These are phyloP conservation scores for Diaporthe batatas DNA, from an alignment of 2,329 filamentous ascomycete genomes.

Conservation along the genomic window DNA sequence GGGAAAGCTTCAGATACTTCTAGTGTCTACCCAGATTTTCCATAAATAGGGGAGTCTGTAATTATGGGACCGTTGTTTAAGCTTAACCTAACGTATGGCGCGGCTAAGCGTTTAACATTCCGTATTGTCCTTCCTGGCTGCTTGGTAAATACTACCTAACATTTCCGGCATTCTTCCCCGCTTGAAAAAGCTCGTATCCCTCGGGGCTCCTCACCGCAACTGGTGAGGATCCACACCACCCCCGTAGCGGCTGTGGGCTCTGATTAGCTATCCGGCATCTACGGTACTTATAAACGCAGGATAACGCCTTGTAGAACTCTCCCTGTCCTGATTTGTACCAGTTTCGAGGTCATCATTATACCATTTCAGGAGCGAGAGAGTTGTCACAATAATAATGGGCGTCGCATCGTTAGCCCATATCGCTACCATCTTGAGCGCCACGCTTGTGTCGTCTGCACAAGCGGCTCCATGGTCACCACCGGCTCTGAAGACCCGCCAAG, in stretches of 20 bases:
- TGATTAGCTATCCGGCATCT: not conserved
- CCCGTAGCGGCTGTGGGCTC: not conserved
- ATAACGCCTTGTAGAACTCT: not conserved
- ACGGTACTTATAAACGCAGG: not conserved
- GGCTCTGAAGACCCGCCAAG: not conserved
- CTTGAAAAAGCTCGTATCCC: constrained; percentile 16
- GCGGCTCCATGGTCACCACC: not conserved
- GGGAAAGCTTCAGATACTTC: not conserved
- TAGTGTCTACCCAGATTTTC: not conserved
- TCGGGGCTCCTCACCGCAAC: constrained; percentile 3
- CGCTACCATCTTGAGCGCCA: not conserved
- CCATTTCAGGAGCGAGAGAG: not conserved
- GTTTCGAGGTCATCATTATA: not conserved
- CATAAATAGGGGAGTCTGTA: not conserved
- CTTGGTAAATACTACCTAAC: constrained; percentile 19
- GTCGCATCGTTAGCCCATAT: not conserved
- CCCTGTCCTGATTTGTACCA: not conserved
- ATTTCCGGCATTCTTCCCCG: constrained; percentile 19
- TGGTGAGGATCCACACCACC: constrained; percentile 20
- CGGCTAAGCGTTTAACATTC: not conserved
- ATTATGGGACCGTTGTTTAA: not conserved
- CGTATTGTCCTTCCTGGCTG: not conserved
- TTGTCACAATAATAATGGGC: not conserved
- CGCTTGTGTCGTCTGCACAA: not conserved
- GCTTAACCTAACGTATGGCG: not conserved